phyloP scores from a whole-genome alignment of 1,139 yeast genomes.

The Suhomyces bokatorum region DNA sequence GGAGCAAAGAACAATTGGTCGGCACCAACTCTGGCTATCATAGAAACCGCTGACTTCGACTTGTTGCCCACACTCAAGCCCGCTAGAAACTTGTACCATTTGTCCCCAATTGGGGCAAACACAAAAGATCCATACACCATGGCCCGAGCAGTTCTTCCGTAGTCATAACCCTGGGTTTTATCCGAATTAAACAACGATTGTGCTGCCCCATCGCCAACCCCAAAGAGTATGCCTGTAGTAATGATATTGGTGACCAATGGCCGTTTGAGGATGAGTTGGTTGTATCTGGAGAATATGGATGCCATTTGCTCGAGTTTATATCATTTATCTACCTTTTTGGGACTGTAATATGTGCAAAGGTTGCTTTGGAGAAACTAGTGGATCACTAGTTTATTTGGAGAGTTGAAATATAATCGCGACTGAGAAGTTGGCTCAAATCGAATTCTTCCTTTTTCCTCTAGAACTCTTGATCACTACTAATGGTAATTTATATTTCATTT shows the following conservation, averaged over 20 bases:
- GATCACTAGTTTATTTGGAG: no score
- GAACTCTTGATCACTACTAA: background rate
- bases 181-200: conserved; percentile 31
- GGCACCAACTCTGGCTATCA: conserved; percentile 47
- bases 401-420: no score
- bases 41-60: conserved; percentile 1
- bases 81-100: conserved; percentile 40
- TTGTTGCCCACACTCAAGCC: conserved; percentile 13
- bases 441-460: no score
- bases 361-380: no score
- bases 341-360: no score
- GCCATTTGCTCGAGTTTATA: conserved; percentile 4
- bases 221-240: conserved; percentile 43
- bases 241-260: conserved; percentile 41
- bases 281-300: conserved; percentile 26
- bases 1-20: conserved; percentile 86
- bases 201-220: conserved; percentile 44
- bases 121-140: conserved; percentile 37
- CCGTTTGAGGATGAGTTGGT: conserved; percentile 28
- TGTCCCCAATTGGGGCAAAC: conserved; percentile 46
- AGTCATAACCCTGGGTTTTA: conserved; percentile 24
- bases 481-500: no score
- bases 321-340: no score
- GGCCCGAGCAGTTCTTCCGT: conserved; percentile 35
- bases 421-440: no score